Base-by-base conservation (phyloP, 768 basidiomycete species). In the Pulveroboletus sp. region DNA sequence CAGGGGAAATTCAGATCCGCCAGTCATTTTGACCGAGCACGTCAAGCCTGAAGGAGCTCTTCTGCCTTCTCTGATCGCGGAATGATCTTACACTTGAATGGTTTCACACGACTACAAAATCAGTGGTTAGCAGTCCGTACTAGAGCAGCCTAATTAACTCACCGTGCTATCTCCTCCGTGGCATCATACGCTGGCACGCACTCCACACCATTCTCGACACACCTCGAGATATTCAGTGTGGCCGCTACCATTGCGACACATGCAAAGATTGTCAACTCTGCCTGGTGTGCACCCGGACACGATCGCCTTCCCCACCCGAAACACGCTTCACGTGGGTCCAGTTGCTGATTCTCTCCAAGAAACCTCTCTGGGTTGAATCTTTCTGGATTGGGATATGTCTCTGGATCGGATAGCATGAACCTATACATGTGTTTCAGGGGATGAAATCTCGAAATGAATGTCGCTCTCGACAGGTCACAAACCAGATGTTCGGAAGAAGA, bases 301-400 rank as follows among this genome's bases (percentile, higher is more conserved):
- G 4, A 43, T 15, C 54, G 51, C 27, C 54, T 52, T 21, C 21
- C 21, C 21, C 21, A 21, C 21, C 21, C 21, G 21, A 21, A 21
- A 21, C 21, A 21, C 21, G 4, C 4, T 21, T 21, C 21, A 21
- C 21, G 21, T 21, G 21, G 21, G 21, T 21, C 4, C 21, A 21
- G 50, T 6, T 62, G 45, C 6, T 32, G 46, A 6, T 51, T 4
- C 8, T 50, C 38, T 10, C 49, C 48, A 2, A 54, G 49, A 38
- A 54, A 61, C 11, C 59, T 42, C 38, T 57, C 54, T 0, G 59
- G 59, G 8, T 50, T 26, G 9, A 60, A 60, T 2, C 44, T 38
- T 0, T 53, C 46, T 2, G 59, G 59, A n/a, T 54, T 10, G 14
- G 51, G 43, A 21, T 57, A 60, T 2, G 35, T 51, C 1, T 43